A percentile compares a stretch with the other conserved stretches of the same genome.
These are phyloP conservation scores for Raffaelea albimanens DNA, from an alignment of 2,329 filamentous ascomycete genomes.

Conservation along the genomic window DNA sequence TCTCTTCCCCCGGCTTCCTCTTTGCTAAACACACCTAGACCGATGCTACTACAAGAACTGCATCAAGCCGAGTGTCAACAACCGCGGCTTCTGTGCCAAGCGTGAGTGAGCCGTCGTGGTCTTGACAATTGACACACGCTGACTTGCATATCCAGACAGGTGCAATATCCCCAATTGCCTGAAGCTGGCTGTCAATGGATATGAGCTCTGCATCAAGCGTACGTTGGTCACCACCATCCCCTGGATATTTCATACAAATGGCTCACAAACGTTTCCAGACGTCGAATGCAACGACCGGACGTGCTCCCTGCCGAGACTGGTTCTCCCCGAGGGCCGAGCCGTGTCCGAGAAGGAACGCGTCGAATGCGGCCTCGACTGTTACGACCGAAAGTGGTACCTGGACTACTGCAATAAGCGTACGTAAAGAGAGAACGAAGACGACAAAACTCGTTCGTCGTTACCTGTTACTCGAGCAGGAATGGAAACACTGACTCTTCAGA, in stretches of 20 bases:
- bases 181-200: neutral
- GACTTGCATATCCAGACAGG: conserved; percentile 2
- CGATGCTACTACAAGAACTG: conserved; percentile 8
- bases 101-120: conserved; percentile 2
- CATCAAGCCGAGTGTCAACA: neutral
- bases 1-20: too few relatives aligned
- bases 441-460: neutral
- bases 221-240: neutral
- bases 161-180: conserved; percentile 2
- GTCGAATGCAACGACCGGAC: conserved; percentile 3
- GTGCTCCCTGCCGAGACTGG: neutral
- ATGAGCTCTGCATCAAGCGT: conserved; percentile 10
- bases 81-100: conserved; percentile 1
- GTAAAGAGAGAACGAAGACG: too few relatives aligned
- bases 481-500: conserved; percentile 1
- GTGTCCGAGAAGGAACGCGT: conserved; percentile 1
- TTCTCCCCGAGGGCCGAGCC: neutral
- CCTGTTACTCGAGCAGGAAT: too few relatives aligned
- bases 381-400: conserved; percentile 5
- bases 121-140: too few relatives aligned
- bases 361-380: conserved; percentile 7
- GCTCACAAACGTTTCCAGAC: conserved; percentile 1
- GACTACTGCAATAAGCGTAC: conserved; percentile 7
- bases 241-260: too few relatives aligned
- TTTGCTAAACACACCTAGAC: conserved; percentile 2